Evolutionary conservation across 768 basidiomycete species (phyloP).

Genomic region (Baorangia bicolor): DNA sequence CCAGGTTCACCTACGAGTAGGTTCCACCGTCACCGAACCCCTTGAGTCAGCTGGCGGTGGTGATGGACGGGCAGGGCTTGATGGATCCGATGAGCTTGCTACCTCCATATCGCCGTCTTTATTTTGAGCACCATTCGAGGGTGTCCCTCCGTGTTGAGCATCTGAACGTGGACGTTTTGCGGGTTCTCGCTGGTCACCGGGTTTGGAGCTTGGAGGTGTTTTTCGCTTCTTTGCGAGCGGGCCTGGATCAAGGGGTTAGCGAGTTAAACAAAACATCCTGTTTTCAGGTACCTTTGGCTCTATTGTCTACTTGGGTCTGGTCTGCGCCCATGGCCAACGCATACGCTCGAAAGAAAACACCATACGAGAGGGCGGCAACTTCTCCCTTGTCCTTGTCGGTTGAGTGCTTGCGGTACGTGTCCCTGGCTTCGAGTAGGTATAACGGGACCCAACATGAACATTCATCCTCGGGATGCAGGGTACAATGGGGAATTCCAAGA

Average conservation of each 20-base stretch:
- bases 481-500: conserved; percentile 7
- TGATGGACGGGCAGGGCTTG: neutral
- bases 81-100: neutral
- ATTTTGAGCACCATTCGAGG: neutral
- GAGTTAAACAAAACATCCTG: neutral
- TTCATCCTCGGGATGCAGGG: conserved; percentile 6
- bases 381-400: conserved; percentile 6
- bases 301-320: neutral
- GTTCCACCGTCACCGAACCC: neutral
- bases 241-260: neutral
- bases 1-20: neutral
- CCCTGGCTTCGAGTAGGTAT: conserved; percentile 9
- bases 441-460: conserved; percentile 11
- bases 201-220: neutral
- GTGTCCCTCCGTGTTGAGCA: neutral
- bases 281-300: conserved; percentile 2
- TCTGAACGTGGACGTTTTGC: conserved; percentile 1
- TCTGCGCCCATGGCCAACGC: conserved; percentile 11
- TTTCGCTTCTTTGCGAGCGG: conserved; percentile 5
- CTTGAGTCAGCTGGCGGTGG: neutral
- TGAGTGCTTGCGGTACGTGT: conserved; percentile 5
- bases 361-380: neutral
- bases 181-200: neutral
- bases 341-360: conserved; percentile 10
- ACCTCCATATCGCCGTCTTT: neutral